Evolutionary conservation across 2,329 filamentous ascomycete genomes (phyloP), one percentile per base, ranked within the genome.

Genomic region (Fusarium nurragi): DNA sequence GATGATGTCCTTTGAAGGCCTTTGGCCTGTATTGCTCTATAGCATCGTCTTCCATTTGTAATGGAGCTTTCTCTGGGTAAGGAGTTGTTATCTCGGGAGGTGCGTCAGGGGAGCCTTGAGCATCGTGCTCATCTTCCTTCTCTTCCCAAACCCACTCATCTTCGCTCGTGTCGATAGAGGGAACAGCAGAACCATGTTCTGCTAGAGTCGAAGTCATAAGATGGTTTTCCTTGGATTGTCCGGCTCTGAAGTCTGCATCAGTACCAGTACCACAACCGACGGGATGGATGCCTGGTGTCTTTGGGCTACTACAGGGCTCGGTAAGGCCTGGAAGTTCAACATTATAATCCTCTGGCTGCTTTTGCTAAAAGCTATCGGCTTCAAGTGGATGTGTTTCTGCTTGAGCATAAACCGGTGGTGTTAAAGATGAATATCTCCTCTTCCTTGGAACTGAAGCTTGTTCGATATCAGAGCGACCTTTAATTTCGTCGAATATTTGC

Each of bases 141-240:
- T 14, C 18, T 19, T 52, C 60, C 39, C 69, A 69, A 10, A 61
- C 64, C 13, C 70, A 61, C 1, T 70, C 63, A 11, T 60, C 71
- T 28, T 68, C 65, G n/a, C 74, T 56, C 4, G 59, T 68, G 22
- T 75, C 70, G 40, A 75, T 70, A 3, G 70, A 72, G 11, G 70
- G 68, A n/a, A 73, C 64, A 10, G 73, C 43, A 19, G 74, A 72
- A n/a, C 71, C 69, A 50, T 72, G 66, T 18, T 77, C 73, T 7
- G 70, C 64, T n/a, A 39, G 16, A 19, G 28, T 36, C 11, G 49
- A 51, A 40, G 25, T 16, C 37, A 32, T 38, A 16, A 36, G 11
- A 21, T 22, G 28, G 22, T n/a, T 12, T 25, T 36, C 19, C 19
- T 36, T 43, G 16, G n/a, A n/a, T 16, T 11, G 28, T 22, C 18